phyloP scores from a whole-genome alignment of 2,329 filamentous ascomycete species.

The Helotiales sp. region DNA sequence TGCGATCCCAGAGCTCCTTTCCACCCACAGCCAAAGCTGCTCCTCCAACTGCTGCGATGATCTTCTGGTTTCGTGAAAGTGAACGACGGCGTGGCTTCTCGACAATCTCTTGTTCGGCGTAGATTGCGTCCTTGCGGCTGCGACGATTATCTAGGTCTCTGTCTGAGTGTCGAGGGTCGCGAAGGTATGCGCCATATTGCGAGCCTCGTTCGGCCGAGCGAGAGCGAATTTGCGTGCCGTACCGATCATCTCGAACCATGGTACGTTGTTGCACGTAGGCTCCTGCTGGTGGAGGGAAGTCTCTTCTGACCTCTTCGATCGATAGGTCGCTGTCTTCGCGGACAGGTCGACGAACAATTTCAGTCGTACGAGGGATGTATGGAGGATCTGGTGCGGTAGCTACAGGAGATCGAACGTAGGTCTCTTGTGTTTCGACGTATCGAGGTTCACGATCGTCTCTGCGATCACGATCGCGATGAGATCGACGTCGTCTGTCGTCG shows the following conservation, averaged over 20 bases:
- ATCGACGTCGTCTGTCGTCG: conserved; percentile 31
- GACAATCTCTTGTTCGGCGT: conserved; percentile 58
- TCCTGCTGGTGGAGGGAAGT: conserved; percentile 67
- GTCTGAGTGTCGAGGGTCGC: conserved; percentile 47
- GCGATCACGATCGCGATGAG: conserved; percentile 32
- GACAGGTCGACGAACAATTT: conserved; percentile 53
- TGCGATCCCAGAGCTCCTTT: conserved; percentile 66
- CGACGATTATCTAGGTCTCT: conserved; percentile 47
- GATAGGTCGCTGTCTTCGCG: conserved; percentile 75
- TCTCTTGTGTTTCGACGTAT: conserved; percentile 48
- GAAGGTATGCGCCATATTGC: conserved; percentile 61
- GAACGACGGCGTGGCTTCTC: conserved; percentile 47
- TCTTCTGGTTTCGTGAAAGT: conserved; percentile 64
- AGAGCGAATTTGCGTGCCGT: conserved; percentile 52
- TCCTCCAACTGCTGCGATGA: conserved; percentile 64
- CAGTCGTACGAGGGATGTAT: conserved; percentile 45
- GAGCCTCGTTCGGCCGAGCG: conserved; percentile 63
- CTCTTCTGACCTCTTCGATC: conserved; percentile 79
- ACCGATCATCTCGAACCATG: conserved; percentile 33
- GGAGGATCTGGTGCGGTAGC: conserved; percentile 28
- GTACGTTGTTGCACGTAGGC: conserved; percentile 27
- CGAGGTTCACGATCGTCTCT: conserved; percentile 48
- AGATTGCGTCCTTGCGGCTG: conserved; percentile 46
- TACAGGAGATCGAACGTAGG: conserved; percentile 32
- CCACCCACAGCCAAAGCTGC: conserved; percentile 64